These are phyloP conservation scores for Leishmania braziliensis DNA, from an alignment of 208 protist genomes.

Conservation along the genomic window DNA sequence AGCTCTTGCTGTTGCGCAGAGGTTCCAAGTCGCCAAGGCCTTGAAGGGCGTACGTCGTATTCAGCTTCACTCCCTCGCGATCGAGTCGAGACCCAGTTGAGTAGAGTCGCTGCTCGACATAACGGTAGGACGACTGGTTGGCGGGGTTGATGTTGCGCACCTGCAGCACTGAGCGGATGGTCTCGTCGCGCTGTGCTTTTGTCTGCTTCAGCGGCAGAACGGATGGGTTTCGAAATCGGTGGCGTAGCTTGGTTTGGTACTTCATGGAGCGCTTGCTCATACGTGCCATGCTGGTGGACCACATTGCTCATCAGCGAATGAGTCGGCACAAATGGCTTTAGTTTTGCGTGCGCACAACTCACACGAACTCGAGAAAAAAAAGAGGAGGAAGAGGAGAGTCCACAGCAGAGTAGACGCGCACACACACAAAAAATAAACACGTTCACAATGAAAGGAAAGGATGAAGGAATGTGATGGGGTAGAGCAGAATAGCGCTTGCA, in stretches of 20 bases:
- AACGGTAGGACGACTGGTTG: constrained; percentile 61
- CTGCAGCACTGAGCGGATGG: constrained; percentile 61
- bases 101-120: constrained; percentile 85
- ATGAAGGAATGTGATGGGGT: background rate
- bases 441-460: background rate
- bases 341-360: background rate
- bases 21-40: constrained; percentile 89
- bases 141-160: constrained; percentile 49
- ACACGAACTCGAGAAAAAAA: background rate
- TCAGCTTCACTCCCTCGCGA: constrained; percentile 81
- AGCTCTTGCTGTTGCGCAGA: constrained; percentile 82
- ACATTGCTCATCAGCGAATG: constrained; percentile 14
- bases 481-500: background rate
- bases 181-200: constrained; percentile 73
- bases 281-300: constrained; percentile 19
- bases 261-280: constrained; percentile 52
- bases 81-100: constrained; percentile 75
- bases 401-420: background rate
- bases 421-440: background rate
- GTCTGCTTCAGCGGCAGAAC: constrained; percentile 74
- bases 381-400: background rate
- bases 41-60: constrained; percentile 86
- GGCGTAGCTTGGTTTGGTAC: constrained; percentile 72
- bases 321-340: background rate
- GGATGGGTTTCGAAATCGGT: constrained; percentile 80